Conservation (phyloP, 441 rosid genomes). For the Gossypium trilobum region DNA sequence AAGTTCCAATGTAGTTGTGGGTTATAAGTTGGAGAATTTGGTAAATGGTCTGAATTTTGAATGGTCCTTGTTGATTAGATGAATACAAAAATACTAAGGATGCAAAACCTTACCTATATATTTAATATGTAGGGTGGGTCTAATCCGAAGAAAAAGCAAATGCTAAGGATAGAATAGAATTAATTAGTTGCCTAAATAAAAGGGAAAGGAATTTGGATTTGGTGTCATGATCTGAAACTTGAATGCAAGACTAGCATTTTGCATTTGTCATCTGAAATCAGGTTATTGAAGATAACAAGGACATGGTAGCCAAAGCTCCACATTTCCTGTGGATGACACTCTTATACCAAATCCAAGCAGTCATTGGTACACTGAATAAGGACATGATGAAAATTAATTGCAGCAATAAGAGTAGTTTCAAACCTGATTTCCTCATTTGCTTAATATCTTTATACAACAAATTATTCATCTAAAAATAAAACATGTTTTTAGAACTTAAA, state of each 20-base stretch:
- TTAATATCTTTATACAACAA: no score
- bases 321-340: not conserved
- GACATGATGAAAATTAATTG: not conserved
- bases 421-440: no score
- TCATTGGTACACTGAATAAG: not conserved
- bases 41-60: no score
- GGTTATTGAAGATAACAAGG: not conserved
- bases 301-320: not conserved
- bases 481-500: no score
- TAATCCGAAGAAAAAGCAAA: not conserved
- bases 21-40: no score
- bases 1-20: no score
- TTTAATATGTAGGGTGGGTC: constrained; percentile 5
- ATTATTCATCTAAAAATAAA: no score
- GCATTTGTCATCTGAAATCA: not conserved
- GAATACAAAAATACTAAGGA: no score
- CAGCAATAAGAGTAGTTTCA: no score
- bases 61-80: no score
- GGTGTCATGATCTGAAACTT: not conserved
- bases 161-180: not conserved
- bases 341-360: not conserved
- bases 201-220: not conserved
- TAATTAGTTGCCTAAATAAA: not conserved
- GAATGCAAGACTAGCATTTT: not conserved
- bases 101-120: not conserved